phyloP scores from a whole-genome alignment of 129 eudicot species.

The carrot (Daucus carota) region DH1_v3.0 NC_030381.2:33201501-33202000 shows the following conservation, averaged over 20 bases:
- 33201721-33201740: not conserved
- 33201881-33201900: conserved; percentile 18
- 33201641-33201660: conserved; percentile 22
- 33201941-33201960: conserved; percentile 25
- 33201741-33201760: not conserved
- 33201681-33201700: conserved; percentile 26
- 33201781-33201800: conserved; percentile 6
- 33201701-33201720: not conserved
- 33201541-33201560: conserved; percentile 40
- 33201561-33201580: conserved; percentile 54
- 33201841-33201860: conserved; percentile 15
- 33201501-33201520: conserved; percentile 25
- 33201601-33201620: conserved; percentile 32
- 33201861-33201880: not conserved
- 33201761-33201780: conserved; percentile 8
- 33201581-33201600: conserved; percentile 38
- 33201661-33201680: conserved; percentile 14
- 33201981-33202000: conserved; percentile 29
- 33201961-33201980: conserved; percentile 33
- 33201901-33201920: conserved; percentile 29
- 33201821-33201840: not conserved
- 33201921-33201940: conserved; percentile 39
- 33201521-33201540: conserved; percentile 33
- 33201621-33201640: conserved; percentile 25
- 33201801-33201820: not conserved